phyloP scores from a whole-genome alignment of 2,329 filamentous ascomycete genomes.

The Fusarium sp. region DNA sequence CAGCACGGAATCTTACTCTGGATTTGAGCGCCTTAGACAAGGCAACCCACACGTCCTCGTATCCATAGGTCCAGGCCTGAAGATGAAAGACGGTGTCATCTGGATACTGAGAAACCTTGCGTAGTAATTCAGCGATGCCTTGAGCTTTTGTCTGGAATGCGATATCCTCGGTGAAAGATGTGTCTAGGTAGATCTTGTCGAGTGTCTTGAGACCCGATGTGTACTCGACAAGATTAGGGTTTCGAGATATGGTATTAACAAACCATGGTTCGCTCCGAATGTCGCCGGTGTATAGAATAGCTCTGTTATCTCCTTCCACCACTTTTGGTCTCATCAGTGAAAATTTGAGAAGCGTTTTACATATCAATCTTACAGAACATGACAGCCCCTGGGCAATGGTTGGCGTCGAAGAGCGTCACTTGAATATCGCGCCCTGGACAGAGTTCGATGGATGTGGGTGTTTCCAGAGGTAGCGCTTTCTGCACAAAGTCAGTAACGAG shows the following conservation, averaged over 20 bases:
- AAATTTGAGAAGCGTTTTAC: rapidly evolving
- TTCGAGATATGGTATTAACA: conserved; percentile 79
- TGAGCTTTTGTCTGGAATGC: conserved; percentile 76
- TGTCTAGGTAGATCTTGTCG: conserved; percentile 91
- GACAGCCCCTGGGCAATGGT: conserved; percentile 90
- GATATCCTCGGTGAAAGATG: conserved; percentile 73
- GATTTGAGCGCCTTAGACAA: conserved; percentile 79
- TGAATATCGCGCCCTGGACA: conserved; percentile 76
- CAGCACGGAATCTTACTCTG: conserved; percentile 60
- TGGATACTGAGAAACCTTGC: conserved; percentile 78
- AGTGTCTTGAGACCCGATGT: conserved; percentile 75
- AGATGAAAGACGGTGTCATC: conserved; percentile 85
- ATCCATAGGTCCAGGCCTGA: conserved; percentile 89
- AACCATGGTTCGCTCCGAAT: conserved; percentile 90
- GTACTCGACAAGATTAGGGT: conserved; percentile 83
- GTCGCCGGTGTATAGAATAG: conserved; percentile 91
- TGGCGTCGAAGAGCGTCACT: conserved; percentile 90
- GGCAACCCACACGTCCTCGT: conserved; percentile 92
- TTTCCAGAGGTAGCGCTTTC: conserved; percentile 87
- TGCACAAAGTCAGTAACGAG: conserved; percentile 47
- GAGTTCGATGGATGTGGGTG: conserved; percentile 83
- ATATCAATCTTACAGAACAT: conserved; percentile 78
- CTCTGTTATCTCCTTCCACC: conserved; percentile 79
- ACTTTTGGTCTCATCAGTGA: conserved; percentile 59
- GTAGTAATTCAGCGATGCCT: conserved; percentile 80